Conservation (phyloP, 1,284 basidiomycete species). For the Farysia itapuensis region DNA sequence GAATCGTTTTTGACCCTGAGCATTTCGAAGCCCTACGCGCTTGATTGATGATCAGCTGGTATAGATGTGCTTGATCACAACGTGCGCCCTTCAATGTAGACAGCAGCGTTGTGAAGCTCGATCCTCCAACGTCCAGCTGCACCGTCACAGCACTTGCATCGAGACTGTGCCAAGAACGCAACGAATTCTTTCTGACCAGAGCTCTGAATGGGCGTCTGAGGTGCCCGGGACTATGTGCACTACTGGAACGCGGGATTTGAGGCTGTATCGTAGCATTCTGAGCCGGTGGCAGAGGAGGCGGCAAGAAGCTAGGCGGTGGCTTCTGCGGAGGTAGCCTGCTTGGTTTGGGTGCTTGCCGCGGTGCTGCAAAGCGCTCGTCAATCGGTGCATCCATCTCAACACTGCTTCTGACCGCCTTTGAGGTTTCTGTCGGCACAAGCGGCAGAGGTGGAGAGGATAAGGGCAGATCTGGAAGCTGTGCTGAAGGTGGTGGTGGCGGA, state of each 20-base stretch:
- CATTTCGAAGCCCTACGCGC: neutral
- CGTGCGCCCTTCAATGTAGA: conserved; percentile 7
- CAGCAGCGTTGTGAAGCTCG: conserved; percentile 7
- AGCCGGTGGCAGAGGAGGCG: conserved; percentile 15
- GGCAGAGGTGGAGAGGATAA: no score
- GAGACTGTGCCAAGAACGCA: neutral
- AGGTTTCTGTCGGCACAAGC: no score
- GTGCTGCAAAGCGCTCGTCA: neutral
- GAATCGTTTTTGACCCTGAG: neutral
- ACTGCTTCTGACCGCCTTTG: no score
- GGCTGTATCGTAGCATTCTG: no score
- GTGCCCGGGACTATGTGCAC: no score
- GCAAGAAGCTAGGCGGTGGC: conserved; percentile 15
- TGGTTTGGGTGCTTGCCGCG: conserved; percentile 3
- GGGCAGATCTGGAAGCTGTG: no score
- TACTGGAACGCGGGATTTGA: no score
- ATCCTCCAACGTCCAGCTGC: conserved; percentile 17
- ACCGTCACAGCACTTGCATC: neutral
- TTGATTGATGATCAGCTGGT: conserved; percentile 1
- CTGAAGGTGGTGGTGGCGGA: no score
- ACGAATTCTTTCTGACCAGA: no score
- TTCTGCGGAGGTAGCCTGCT: conserved; percentile 24
- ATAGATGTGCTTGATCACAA: conserved; percentile 5
- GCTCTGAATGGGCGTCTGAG: no score
- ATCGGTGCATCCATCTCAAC: no score